Evolutionary conservation across 768 basidiomycete species (phyloP).

Genomic region (Pleurotus platypus): DNA sequence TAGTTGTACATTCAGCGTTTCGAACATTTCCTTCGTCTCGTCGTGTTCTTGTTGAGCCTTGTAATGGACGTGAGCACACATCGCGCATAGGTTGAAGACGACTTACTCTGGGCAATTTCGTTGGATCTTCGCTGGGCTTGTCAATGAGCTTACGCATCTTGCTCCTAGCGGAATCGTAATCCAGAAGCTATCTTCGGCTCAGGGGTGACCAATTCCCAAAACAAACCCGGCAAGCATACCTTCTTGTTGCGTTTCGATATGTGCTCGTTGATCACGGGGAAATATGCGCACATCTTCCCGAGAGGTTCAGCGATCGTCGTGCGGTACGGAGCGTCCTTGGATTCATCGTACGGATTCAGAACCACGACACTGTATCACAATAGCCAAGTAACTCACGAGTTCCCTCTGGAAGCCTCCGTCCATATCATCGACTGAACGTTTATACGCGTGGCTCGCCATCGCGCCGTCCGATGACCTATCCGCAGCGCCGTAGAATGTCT

Average conservation of each 20-base stretch:
- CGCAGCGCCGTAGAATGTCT: constrained; percentile 85
- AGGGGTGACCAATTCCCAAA: background rate
- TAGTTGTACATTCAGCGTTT: constrained; percentile 89
- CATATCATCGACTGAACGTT: constrained; percentile 89
- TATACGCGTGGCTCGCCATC: constrained; percentile 97
- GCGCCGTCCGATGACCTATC: constrained; percentile 87
- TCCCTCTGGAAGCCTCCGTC: constrained; percentile 82
- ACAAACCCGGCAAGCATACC: constrained; percentile 35
- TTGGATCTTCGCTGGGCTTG: constrained; percentile 91
- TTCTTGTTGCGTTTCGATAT: constrained; percentile 96
- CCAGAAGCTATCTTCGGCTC: constrained; percentile 61
- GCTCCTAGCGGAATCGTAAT: constrained; percentile 92
- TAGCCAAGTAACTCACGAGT: constrained; percentile 51
- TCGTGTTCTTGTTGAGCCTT: constrained; percentile 96
- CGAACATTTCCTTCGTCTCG: constrained; percentile 91
- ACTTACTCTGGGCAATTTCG: constrained; percentile 79
- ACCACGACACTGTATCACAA: too few relatives aligned
- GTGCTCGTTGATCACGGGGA: constrained; percentile 90
- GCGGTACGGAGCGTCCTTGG: constrained; percentile 88
- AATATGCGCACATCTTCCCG: constrained; percentile 95
- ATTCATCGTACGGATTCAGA: background rate
- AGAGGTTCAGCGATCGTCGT: constrained; percentile 94
- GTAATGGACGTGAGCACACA: too few relatives aligned
- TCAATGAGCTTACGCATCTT: constrained; percentile 85
- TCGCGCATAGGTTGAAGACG: background rate